A percentile compares a stretch with the other conserved stretches of the same genome.
These are phyloP conservation scores for Fusarium subtropicale DNA, from an alignment of 2,329 filamentous ascomycete genomes.

Conservation along the genomic window DNA sequence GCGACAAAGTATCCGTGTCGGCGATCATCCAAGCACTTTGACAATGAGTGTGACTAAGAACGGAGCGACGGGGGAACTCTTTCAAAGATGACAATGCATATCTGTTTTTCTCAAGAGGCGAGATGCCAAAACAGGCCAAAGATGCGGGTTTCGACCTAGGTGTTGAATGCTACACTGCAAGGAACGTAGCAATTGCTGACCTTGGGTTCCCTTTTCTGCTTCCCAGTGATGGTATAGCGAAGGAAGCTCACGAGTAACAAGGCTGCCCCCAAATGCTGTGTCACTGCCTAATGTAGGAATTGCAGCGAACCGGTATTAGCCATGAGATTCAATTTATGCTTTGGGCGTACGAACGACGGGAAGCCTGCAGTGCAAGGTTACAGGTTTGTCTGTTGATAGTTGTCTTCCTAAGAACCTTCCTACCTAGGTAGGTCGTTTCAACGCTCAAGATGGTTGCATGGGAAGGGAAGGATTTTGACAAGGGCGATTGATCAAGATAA, in stretches of 20 bases:
- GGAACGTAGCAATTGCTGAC: background rate
- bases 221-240: background rate
- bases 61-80: conserved; percentile 5
- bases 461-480: conserved; percentile 11
- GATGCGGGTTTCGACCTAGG: conserved; percentile 6
- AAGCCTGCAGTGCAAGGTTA: conserved; percentile 31
- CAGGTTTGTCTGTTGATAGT: conserved; percentile 6
- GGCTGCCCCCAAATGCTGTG: conserved; percentile 29
- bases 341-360: conserved; percentile 27
- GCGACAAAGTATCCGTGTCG: conserved; percentile 14
- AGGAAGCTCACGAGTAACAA: conserved; percentile 11
- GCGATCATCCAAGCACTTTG: conserved; percentile 18
- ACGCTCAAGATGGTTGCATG: conserved; percentile 23
- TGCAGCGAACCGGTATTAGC: conserved; percentile 40
- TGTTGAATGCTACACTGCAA: conserved; percentile 3
- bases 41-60: conserved; percentile 16
- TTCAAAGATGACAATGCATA: conserved; percentile 11
- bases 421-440: conserved; percentile 39
- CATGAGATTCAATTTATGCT: conserved; percentile 28
- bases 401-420: conserved; percentile 25
- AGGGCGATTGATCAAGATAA: conserved; percentile 8
- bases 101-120: background rate
- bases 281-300: conserved; percentile 42
- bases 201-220: background rate
- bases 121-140: conserved; percentile 18